phyloP scores from a whole-genome alignment of 2,329 filamentous ascomycete genomes.

The Emericellopsis atlantica region DNA sequence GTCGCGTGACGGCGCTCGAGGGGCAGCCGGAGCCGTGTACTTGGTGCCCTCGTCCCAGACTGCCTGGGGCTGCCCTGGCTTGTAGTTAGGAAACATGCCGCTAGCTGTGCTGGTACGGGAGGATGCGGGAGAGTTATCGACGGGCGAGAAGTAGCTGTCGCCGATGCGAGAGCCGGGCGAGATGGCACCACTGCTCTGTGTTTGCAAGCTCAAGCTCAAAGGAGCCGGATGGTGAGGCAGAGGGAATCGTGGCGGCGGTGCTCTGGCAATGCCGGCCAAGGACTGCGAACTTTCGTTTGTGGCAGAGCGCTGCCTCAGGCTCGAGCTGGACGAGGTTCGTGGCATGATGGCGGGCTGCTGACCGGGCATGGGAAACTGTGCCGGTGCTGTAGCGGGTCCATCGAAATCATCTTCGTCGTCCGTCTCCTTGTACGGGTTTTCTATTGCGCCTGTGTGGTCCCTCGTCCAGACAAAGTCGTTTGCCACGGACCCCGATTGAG shows the following conservation, averaged over 20 bases:
- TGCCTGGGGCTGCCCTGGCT: constrained; percentile 52
- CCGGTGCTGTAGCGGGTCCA: constrained; percentile 20
- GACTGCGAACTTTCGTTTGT: constrained; percentile 59
- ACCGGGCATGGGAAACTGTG: constrained; percentile 18
- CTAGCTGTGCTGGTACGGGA: constrained; percentile 65
- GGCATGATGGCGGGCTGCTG: constrained; percentile 13
- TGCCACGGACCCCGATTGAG: constrained; percentile 35
- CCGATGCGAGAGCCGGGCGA: constrained; percentile 51
- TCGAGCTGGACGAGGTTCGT: constrained; percentile 52
- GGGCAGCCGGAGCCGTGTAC: constrained; percentile 81
- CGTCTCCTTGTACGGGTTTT: constrained; percentile 70
- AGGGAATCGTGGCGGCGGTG: constrained; percentile 61
- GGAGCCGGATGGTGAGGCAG: constrained; percentile 41
- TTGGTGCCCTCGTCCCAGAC: constrained; percentile 60
- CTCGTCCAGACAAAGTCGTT: constrained; percentile 75
- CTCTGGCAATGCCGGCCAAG: constrained; percentile 41
- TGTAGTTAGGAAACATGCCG: constrained; percentile 51
- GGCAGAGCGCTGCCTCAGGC: constrained; percentile 61
- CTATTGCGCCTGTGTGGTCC: constrained; percentile 49
- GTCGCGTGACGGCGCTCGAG: constrained; percentile 68
- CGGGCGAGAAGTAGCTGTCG: constrained; percentile 93
- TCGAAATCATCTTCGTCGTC: constrained; percentile 46
- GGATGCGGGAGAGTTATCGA: constrained; percentile 65
- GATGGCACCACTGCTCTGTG: constrained; percentile 27
- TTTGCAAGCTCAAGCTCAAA: constrained; percentile 53